Evolutionary conservation across 257 asterid genomes (phyloP), one percentile per base, ranked within the genome.

Genomic region (Solanum chmielewskii): DNA sequence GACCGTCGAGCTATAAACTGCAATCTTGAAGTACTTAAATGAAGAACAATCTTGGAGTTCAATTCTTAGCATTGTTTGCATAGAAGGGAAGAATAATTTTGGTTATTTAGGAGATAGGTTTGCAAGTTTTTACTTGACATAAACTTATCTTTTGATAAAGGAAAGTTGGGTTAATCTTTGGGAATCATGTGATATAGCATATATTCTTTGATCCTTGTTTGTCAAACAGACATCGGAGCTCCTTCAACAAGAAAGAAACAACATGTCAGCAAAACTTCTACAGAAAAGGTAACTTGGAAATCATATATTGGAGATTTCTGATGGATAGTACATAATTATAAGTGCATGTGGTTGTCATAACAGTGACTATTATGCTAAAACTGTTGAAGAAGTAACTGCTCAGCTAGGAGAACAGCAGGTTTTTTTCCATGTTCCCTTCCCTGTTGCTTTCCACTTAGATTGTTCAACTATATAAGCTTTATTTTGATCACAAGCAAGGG

Each of bases 381-480:
- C 89, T 83, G 70, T 64, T 21, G 92, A 92, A 87, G 97, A 92
- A 68, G 82, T 93, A 83, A 88, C 76, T 39, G 87, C 78, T 70
- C 88, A 90, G 88, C 88, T 96, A 29, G 89, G 93, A 83, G 91
- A 93, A 85, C 96, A 93, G 59, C 94, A 94, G 99, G 99, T 96
- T 86, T 80, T 87, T 52, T 74, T 84, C 88, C 92, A 87, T 88
- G 29, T 39, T 88, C 69, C 11, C 69, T 85, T 52, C 59, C 64
- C 20, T 56, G 88, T 29, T 80, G 68, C 44, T 47, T 47, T 49
- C 69, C 69, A 20, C 44, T 47, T 80, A 80, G 18, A 27, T 47
- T 80, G 68, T 27, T 80, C 44, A 76, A 18, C 44, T 47, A 80
- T 29, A 80, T 29, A 31, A 29, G 68, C 29, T 16, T 45, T 80